phyloP scores from a whole-genome alignment of 306 rosid species.

The Geum urbanum region DNA sequence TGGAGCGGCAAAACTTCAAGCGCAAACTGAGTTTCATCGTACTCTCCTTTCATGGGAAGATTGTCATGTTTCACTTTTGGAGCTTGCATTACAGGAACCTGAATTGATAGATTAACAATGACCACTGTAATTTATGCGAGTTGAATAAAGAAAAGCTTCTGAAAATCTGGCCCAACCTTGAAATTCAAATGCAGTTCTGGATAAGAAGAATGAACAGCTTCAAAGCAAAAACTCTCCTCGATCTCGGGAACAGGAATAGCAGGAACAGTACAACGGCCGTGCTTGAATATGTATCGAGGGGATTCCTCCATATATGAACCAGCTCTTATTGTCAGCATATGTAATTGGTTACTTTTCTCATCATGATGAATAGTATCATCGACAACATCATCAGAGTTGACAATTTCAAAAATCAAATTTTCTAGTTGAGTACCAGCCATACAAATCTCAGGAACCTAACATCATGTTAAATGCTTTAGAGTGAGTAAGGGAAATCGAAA shows the following conservation, averaged over 20 bases:
- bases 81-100: conserved; percentile 33
- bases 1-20: conserved; percentile 17
- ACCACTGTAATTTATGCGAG: not conserved
- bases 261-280: conserved; percentile 42
- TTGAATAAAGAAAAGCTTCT: conserved; percentile 3
- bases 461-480: not conserved
- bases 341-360: conserved; percentile 33
- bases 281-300: conserved; percentile 40
- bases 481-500: not conserved
- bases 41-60: not conserved
- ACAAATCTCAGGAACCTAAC: conserved; percentile 45
- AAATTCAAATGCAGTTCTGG: conserved; percentile 29
- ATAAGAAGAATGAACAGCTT: conserved; percentile 43
- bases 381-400: conserved; percentile 33
- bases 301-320: conserved; percentile 28
- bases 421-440: conserved; percentile 37
- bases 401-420: conserved; percentile 45
- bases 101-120: conserved; percentile 23
- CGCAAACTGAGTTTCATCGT: conserved; percentile 15
- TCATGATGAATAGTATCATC: conserved; percentile 41
- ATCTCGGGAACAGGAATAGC: conserved; percentile 33
- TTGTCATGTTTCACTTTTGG: not conserved
- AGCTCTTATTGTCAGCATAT: conserved; percentile 46
- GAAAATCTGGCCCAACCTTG: conserved; percentile 30
- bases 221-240: conserved; percentile 34